Base-by-base conservation (phyloP, 306 rosid species). In the Vigna hirtella region DNA sequence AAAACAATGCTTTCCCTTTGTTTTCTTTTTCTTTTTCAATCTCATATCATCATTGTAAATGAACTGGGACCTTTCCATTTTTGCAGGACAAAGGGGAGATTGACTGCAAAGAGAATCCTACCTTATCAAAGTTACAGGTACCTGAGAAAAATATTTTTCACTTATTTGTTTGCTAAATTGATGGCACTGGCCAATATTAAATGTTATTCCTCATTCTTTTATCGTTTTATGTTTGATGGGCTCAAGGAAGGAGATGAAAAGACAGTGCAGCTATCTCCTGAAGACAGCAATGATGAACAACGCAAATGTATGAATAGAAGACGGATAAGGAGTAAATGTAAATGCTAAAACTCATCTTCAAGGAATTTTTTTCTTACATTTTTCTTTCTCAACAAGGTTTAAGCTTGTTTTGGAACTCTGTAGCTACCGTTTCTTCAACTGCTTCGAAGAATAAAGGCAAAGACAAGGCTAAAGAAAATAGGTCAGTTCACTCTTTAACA, bases 261-360 rank as follows among this genome's bases (percentile, higher is more conserved):
- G 6, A 52, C 32, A 45, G 73, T n/a, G 5, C 73, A 72, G 20
- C 73, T 82, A 47, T 40, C 77, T 53, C 52, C 51, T 66, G 55
- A 73, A 76, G 52, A 80, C 49, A 77, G 82, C 73, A 61, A 59
- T 38, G 83, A 74, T 16, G 88, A 74, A 36, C 85, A 79, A 75
- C 61, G 84, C n/a, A 14, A 70, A 40, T 47, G 53, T 68, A 64
- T 59, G 59, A 87, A 68, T 64, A 80, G 76, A 79, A 89, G 89
- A 67, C 86, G 82, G 11, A 73, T 81, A 70, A 89, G 97, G 87
- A 87, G 92, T 65, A 88, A 63, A 87, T 92, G 97, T 90, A 92
- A 82, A 73, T 56, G 70, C 77, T 68, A 43, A 40, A 50, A 83
- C 76, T 38, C 56, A 26, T 43, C 56, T 74, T 55, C 68, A 47